phyloP scores from a whole-genome alignment of 2,329 filamentous ascomycete species.

The Grosmannia huntii region DNA sequence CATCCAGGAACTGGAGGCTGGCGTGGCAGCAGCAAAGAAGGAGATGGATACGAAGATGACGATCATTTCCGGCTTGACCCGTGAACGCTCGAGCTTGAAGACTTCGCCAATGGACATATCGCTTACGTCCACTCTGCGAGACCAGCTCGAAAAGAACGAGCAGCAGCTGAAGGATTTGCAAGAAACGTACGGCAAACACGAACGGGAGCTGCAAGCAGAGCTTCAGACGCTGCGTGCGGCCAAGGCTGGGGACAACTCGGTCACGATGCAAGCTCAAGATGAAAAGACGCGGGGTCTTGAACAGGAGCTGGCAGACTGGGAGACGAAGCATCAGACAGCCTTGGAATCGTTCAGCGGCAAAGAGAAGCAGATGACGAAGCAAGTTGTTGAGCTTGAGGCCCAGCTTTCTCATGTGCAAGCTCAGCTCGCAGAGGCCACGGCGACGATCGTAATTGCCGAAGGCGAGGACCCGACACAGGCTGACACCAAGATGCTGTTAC shows the following conservation, averaged over 20 bases:
- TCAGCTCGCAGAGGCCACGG: slow-evolving; percentile 26
- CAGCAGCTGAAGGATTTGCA: slow-evolving; percentile 63
- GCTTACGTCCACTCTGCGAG: slow-evolving; percentile 72
- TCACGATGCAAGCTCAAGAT: slow-evolving; percentile 26
- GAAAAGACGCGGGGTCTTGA: slow-evolving; percentile 54
- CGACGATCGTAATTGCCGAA: slow-evolving; percentile 9
- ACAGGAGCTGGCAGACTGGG: slow-evolving; percentile 60
- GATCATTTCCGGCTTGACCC: slow-evolving; percentile 85
- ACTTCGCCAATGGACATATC: slow-evolving; percentile 79
- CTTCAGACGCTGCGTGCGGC: slow-evolving; percentile 53
- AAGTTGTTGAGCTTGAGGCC: slow-evolving; percentile 59
- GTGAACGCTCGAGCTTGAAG: slow-evolving; percentile 84
- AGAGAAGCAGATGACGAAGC: slow-evolving; percentile 59
- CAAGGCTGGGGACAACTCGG: slow-evolving; percentile 21
- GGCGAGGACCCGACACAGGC: slow-evolving; percentile 20
- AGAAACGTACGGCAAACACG: slow-evolving; percentile 57
- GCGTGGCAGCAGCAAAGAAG: slow-evolving; percentile 71
- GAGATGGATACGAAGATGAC: slow-evolving; percentile 97
- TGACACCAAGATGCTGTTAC: slow-evolving; percentile 33
- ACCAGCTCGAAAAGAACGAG: slow-evolving; percentile 80
- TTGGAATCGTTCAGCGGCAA: slow-evolving; percentile 59
- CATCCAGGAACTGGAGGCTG: slow-evolving; percentile 78
- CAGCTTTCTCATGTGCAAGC: slow-evolving; percentile 42
- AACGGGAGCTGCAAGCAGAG: slow-evolving; percentile 61
- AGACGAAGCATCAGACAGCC: slow-evolving; percentile 59